These are phyloP conservation scores for Sphagnum tenellum DNA, from an alignment of 225 moss, liverwort and hornwort genomes.

Conservation along the genomic window DNA sequence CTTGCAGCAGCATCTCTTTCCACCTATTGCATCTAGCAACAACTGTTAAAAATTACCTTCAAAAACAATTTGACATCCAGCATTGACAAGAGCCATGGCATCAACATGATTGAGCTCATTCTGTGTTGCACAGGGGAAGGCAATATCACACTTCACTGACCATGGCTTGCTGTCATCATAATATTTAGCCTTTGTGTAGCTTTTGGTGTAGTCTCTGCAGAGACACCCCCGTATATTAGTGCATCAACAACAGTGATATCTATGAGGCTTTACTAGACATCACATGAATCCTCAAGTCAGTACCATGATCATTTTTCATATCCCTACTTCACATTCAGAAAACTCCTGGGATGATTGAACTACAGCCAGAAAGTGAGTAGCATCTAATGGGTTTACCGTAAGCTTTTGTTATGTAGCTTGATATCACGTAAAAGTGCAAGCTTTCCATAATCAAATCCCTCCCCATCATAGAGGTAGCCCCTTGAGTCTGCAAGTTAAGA, in stretches of 20 bases:
- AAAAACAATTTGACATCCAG: conserved; percentile 77
- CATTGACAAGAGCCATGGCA: conserved; percentile 88
- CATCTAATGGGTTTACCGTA: conserved; percentile 14
- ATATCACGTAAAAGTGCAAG: conserved; percentile 41
- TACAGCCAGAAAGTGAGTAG: no score
- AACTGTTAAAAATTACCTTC: conserved; percentile 19
- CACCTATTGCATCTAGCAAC: no score
- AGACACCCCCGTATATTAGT: not conserved
- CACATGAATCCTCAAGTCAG: no score
- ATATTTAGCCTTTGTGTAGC: conserved; percentile 71
- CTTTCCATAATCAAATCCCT: conserved; percentile 53
- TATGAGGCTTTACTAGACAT: no score
- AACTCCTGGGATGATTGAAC: no score
- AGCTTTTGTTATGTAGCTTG: conserved; percentile 34
- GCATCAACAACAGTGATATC: no score
- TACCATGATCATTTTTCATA: no score
- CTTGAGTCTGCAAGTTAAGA: conserved; percentile 33
- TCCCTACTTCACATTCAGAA: no score
- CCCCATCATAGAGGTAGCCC: conserved; percentile 49
- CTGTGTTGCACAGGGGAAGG: conserved; percentile 96
- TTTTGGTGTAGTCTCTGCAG: conserved; percentile 65
- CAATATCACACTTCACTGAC: conserved; percentile 94
- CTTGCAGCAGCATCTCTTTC: no score
- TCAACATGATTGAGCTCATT: conserved; percentile 98
- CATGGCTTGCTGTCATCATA: conserved; percentile 97